Conservation (phyloP, 2,329 filamentous ascomycete species). For the Pseudopyrenochaeta lycopersici region DNA sequence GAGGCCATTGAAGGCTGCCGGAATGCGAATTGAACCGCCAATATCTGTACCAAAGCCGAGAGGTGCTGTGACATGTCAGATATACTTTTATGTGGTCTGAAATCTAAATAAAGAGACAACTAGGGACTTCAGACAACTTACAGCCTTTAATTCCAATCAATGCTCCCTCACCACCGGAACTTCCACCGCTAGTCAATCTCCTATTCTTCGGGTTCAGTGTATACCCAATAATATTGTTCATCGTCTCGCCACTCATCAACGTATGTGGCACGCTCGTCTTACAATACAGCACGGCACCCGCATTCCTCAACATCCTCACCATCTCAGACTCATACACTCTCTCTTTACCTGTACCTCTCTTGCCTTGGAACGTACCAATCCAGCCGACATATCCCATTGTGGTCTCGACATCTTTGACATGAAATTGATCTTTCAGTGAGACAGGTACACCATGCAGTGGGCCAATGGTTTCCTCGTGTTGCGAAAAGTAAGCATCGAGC, state of each 20-base stretch:
- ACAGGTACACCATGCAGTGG: conserved; percentile 58
- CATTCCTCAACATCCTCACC: conserved; percentile 61
- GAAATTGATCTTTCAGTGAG: conserved; percentile 61
- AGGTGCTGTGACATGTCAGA: conserved; percentile 41
- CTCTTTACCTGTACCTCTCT: conserved; percentile 61
- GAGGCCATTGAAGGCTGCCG: conserved; percentile 66
- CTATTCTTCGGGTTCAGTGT: conserved; percentile 67
- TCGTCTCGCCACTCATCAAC: conserved; percentile 66
- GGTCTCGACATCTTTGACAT: conserved; percentile 57
- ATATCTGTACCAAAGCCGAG: conserved; percentile 67
- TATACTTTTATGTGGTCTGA: background rate
- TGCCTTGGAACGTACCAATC: conserved; percentile 70
- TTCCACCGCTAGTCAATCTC: conserved; percentile 62
- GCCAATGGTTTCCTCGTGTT: conserved; percentile 49
- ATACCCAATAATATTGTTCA: conserved; percentile 69
- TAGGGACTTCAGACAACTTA: conserved; percentile 10
- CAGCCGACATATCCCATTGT: conserved; percentile 71
- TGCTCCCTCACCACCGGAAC: conserved; percentile 69
- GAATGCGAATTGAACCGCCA: conserved; percentile 66
- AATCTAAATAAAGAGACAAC: background rate
- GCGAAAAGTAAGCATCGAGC: conserved; percentile 52
- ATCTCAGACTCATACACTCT: conserved; percentile 67
- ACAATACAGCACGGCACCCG: conserved; percentile 66
- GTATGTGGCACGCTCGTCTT: conserved; percentile 68
- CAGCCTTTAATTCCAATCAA: conserved; percentile 64